These are phyloP conservation scores for Hemileccinum rubropunctum DNA, from an alignment of 768 basidiomycete genomes.

Conservation along the genomic window DNA sequence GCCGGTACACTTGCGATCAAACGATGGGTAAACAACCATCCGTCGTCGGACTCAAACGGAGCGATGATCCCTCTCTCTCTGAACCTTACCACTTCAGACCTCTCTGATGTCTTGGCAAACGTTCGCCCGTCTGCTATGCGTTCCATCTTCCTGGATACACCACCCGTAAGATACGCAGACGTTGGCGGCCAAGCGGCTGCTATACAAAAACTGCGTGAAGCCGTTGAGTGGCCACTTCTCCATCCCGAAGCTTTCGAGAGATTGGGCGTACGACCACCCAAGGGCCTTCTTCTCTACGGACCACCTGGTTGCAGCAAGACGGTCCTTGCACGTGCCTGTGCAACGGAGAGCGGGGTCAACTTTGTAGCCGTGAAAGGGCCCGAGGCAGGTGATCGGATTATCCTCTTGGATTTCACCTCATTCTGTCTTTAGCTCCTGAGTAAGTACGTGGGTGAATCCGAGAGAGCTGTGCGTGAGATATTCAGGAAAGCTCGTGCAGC, in stretches of 20 bases:
- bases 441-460: conserved; percentile 98
- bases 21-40: conserved; percentile 52
- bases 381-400: conserved; percentile 55
- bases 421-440: conserved; percentile 69
- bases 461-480: conserved; percentile 90
- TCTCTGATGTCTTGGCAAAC: conserved; percentile 65
- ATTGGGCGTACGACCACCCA: conserved; percentile 84
- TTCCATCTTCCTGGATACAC: conserved; percentile 85
- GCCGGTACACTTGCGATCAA: conserved; percentile 92
- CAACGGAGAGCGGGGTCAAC: conserved; percentile 91
- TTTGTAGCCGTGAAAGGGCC: conserved; percentile 98
- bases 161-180: conserved; percentile 78
- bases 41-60: conserved; percentile 4
- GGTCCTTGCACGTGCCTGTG: conserved; percentile 86
- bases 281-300: conserved; percentile 89
- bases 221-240: conserved; percentile 92
- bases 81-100: conserved; percentile 56
- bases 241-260: conserved; percentile 86
- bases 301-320: conserved; percentile 99
- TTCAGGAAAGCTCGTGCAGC: conserved; percentile 94
- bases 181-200: conserved; percentile 84
- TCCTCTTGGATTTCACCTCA: neutral
- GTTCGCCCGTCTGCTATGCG: conserved; percentile 94
- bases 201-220: conserved; percentile 85
- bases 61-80: conserved; percentile 24